phyloP scores from a whole-genome alignment of 306 rosid species.

The Phaseolus lunatus region DNA sequence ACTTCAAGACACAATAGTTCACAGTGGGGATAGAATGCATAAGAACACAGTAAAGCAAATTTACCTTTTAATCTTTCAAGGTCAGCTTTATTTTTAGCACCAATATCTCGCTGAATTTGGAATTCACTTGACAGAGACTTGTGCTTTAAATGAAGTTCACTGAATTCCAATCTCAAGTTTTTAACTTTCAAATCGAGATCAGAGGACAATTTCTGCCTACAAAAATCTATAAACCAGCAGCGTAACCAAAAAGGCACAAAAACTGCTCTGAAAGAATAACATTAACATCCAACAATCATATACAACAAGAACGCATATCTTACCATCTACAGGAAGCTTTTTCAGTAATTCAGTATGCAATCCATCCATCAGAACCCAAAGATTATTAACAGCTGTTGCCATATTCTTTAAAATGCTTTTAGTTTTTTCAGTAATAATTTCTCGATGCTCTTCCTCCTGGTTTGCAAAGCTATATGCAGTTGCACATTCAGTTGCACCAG shows the following conservation, averaged over 20 bases:
- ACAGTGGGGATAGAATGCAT: neutral
- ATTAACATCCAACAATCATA: conserved; percentile 29
- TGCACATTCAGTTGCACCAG: conserved; percentile 93
- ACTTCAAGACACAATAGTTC: neutral
- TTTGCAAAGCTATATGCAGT: conserved; percentile 50
- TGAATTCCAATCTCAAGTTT: conserved; percentile 69
- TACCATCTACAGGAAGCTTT: conserved; percentile 73
- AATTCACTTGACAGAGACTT: conserved; percentile 65
- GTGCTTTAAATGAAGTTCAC: conserved; percentile 70
- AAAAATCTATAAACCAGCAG: conserved; percentile 63
- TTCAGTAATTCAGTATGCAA: conserved; percentile 55
- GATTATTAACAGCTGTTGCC: conserved; percentile 55
- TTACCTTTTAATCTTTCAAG: conserved; percentile 70
- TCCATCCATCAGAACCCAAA: conserved; percentile 71
- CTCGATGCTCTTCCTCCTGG: conserved; percentile 59
- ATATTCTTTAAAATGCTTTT: conserved; percentile 57
- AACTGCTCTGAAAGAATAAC: conserved; percentile 29
- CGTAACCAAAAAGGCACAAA: conserved; percentile 44
- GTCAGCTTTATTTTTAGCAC: conserved; percentile 72
- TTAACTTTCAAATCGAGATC: conserved; percentile 60
- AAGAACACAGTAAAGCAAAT: conserved; percentile 23
- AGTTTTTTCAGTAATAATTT: conserved; percentile 49
- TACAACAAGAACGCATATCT: conserved; percentile 36
- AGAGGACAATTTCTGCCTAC: conserved; percentile 55
- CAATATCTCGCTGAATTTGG: conserved; percentile 65